Conservation (phyloP, 1,139 yeast species). For the Blastobotrys capitulatus region DNA sequence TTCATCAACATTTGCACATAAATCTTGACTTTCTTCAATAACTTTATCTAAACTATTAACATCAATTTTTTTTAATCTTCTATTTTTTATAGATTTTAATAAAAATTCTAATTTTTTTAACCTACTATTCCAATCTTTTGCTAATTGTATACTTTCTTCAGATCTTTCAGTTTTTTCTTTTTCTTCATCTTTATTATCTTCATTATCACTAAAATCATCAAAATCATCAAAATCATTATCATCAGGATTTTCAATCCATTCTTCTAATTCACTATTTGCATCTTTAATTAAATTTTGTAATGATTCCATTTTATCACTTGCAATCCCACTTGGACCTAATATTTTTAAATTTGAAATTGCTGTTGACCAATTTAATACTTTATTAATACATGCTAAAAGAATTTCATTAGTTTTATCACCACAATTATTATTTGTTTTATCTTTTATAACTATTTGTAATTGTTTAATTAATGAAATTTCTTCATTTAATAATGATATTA, state of each 20-base stretch:
- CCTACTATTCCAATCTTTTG: slow-evolving; percentile 13
- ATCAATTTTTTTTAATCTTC: slow-evolving; percentile 10
- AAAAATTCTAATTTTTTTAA: slow-evolving; percentile 13
- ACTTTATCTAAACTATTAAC: slow-evolving; percentile 6
- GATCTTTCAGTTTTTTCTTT: background rate
- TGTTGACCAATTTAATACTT: slow-evolving; percentile 44
- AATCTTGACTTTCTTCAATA: slow-evolving; percentile 3
- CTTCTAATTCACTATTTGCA: slow-evolving; percentile 45
- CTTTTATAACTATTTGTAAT: slow-evolving; percentile 8
- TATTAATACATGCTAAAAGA: slow-evolving; percentile 39
- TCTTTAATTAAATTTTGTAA: slow-evolving; percentile 41
- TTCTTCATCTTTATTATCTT: slow-evolving; percentile 29
- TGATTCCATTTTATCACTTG: slow-evolving; percentile 36
- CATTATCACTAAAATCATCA: slow-evolving; percentile 33
- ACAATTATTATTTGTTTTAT: slow-evolving; percentile 6
- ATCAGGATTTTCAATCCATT: slow-evolving; percentile 43
- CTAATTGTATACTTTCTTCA: slow-evolving; percentile 2
- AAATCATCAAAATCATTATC: slow-evolving; percentile 26
- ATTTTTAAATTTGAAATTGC: slow-evolving; percentile 30
- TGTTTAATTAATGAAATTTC: slow-evolving; percentile 12
- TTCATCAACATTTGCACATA: slow-evolving; percentile 16
- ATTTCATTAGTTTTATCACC: slow-evolving; percentile 5
- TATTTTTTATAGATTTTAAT: slow-evolving; percentile 12
- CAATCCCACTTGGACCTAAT: slow-evolving; percentile 38
- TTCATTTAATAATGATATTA: slow-evolving; percentile 10